phyloP scores from a whole-genome alignment of 768 basidiomycete genomes.

The Omphalotus guepiniiformis region DNA sequence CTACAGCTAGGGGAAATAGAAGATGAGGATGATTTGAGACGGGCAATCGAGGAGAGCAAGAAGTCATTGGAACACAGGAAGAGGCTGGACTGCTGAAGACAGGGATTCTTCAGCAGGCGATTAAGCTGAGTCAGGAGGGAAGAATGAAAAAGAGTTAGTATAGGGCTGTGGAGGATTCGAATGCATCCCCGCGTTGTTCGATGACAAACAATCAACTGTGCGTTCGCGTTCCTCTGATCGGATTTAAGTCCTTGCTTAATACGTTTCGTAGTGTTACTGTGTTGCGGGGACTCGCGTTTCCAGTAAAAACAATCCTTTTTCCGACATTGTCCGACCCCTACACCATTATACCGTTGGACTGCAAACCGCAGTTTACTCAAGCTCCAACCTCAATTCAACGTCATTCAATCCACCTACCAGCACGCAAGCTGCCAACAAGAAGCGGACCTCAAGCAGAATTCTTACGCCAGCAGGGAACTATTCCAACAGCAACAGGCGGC shows the following conservation, averaged over 20 bases:
- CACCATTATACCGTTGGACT: constrained; percentile 51
- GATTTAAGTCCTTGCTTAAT: too few species aligned
- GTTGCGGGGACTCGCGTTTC: constrained; percentile 27
- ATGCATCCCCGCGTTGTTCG: constrained; percentile 75
- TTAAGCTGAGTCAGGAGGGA: constrained; percentile 87
- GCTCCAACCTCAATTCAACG: constrained; percentile 60
- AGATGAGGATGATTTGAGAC: constrained; percentile 80
- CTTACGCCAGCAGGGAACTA: constrained; percentile 47
- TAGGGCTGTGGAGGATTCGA: constrained; percentile 68
- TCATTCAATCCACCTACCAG: constrained; percentile 92
- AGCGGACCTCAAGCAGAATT: constrained; percentile 76
- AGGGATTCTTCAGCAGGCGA: constrained; percentile 78
- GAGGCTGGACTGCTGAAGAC: constrained; percentile 69
- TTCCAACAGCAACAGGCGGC: constrained; percentile 33
- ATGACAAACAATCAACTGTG: constrained; percentile 81
- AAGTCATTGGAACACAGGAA: constrained; percentile 65
- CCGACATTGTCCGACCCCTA: constrained; percentile 65
- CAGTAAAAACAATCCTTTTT: constrained; percentile 51
- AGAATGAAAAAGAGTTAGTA: constrained; percentile 75
- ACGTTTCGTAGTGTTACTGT: constrained; percentile 23
- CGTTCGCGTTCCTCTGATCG: too few species aligned
- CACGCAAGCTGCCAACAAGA: constrained; percentile 94
- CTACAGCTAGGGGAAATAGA: constrained; percentile 24
- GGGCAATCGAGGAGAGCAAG: constrained; percentile 91
- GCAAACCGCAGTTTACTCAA: constrained; percentile 46